phyloP scores from a whole-genome alignment of 768 basidiomycete species.

The Boletus insuetus region DNA sequence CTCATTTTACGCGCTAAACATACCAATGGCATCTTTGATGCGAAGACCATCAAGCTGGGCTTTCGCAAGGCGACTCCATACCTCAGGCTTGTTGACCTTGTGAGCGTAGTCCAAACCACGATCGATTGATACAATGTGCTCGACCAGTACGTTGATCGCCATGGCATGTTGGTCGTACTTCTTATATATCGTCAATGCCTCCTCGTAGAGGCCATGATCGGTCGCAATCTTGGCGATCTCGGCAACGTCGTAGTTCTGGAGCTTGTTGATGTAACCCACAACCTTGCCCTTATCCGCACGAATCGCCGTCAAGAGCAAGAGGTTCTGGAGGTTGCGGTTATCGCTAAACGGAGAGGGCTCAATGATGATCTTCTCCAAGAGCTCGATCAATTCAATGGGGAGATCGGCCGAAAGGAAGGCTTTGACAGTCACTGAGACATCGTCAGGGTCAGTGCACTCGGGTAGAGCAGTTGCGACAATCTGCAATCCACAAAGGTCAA shows the following conservation, averaged over 20 bases:
- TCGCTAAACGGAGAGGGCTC: slow-evolving; percentile 98
- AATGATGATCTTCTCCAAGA: slow-evolving; percentile 97
- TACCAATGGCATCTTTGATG: slow-evolving; percentile 96
- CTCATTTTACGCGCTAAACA: slow-evolving; percentile 18
- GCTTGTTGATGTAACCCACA: slow-evolving; percentile 95
- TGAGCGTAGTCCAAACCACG: slow-evolving; percentile 94
- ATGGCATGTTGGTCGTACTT: slow-evolving; percentile 94
- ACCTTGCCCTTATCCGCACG: slow-evolving; percentile 99
- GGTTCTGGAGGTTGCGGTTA: slow-evolving; percentile 94
- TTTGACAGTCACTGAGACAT: slow-evolving; percentile 98
- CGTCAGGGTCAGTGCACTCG: slow-evolving; percentile 96
- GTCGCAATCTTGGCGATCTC: slow-evolving; percentile 98
- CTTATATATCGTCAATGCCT: slow-evolving; percentile 96
- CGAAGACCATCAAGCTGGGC: slow-evolving; percentile 97
- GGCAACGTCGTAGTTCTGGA: slow-evolving; percentile 89
- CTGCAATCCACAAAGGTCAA: slow-evolving; percentile 34
- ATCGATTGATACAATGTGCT: slow-evolving; percentile 97
- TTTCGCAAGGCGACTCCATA: slow-evolving; percentile 98
- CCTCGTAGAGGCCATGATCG: slow-evolving; percentile 93
- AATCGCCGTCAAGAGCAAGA: slow-evolving; percentile 92
- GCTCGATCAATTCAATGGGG: slow-evolving; percentile 93
- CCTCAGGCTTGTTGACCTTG: slow-evolving; percentile 94
- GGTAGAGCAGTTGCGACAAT: slow-evolving; percentile 94
- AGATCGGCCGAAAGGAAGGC: slow-evolving; percentile 97
- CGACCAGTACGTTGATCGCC: slow-evolving; percentile 97